Evolutionary conservation across 1,284 basidiomycete species (phyloP), one percentile per base, ranked within the genome.

Genomic region (Mycena sp.): DNA sequence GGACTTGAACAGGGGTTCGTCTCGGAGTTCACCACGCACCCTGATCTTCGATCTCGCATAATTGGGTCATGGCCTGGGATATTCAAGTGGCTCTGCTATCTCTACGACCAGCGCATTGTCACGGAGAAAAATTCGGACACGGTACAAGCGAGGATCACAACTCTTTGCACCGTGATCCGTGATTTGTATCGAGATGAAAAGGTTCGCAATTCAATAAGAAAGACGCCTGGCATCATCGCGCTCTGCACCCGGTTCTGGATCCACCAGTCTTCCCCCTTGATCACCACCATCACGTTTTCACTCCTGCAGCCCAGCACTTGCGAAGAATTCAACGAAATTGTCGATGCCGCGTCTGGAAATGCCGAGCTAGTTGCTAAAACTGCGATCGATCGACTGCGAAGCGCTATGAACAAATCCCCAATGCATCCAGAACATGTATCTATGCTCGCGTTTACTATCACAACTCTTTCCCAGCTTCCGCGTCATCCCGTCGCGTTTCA

Each of bases 1-100:
- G 57, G 44, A 14, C 40, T 64, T 16, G 28, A 38, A 10, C n/a
- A 37, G 0, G 29, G 29, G 12, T 59, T 53, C 17, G 12, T 23
- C 6, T 21, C 37, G 7, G 37, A 59, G 12, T 58, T 63, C 11
- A 7, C 46, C 16, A 2, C n/a, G 2, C 17, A 59, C 11, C 56
- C 62, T n/a, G 44, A 41, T 7, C 30, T 59, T 2, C 57, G 56
- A 10, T 38, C 57, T 2, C 45, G 30, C 2, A 12, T 64, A 6
- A 26, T 55, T 10, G 41, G 43, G 5, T 56, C 57, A 0, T 64
- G 57, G 62, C 51, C 57, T 4, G 51, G 56, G 0, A 32, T 64
- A 3, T 64, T 64, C 62, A 55, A 59, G 45, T 64, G 62, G 62
- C 55, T 28, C 25, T 37, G 38, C 21, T 64, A 59, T 40, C 45